phyloP scores from a whole-genome alignment of 2,329 filamentous ascomycete genomes.

The Pseudopithomyces maydicus region DNA sequence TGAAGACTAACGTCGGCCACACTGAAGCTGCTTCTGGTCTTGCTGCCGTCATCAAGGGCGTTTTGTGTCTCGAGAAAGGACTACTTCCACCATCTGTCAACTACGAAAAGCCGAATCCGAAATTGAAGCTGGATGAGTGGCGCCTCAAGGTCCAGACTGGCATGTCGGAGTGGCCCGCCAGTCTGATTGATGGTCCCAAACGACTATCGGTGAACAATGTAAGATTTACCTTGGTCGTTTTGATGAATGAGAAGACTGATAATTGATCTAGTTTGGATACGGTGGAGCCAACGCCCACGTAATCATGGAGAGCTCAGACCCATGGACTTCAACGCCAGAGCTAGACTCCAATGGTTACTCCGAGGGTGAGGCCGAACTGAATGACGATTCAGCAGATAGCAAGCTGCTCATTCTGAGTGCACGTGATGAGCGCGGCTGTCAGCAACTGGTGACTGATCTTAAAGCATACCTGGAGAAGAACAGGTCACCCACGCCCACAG shows the following conservation, averaged over 20 bases:
- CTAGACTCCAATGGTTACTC: not conserved
- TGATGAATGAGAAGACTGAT: no score
- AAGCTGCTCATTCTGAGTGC: not conserved
- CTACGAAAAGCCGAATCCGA: conserved; percentile 12
- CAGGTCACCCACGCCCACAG: not conserved
- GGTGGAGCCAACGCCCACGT: conserved; percentile 21
- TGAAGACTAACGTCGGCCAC: conserved; percentile 30
- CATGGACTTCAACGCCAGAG: not conserved
- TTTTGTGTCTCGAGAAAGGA: conserved; percentile 37
- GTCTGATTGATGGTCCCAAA: not conserved
- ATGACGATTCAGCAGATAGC: no score
- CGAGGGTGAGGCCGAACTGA: not conserved
- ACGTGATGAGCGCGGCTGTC: not conserved
- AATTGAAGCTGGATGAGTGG: conserved; percentile 14
- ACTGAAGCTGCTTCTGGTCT: conserved; percentile 20
- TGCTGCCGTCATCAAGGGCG: conserved; percentile 26
- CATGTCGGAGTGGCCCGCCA: not conserved
- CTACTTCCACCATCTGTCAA: conserved; percentile 30
- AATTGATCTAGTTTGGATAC: conserved; percentile 25
- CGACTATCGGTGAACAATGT: not conserved
- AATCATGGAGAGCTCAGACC: conserved; percentile 11
- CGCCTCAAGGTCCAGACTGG: conserved; percentile 9
- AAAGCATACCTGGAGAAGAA: not conserved
- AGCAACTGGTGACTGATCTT: not conserved
- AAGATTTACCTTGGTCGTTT: no score